Base-by-base conservation (phyloP, 2,329 filamentous ascomycete genomes). In the Fusarium dlaminii region DNA sequence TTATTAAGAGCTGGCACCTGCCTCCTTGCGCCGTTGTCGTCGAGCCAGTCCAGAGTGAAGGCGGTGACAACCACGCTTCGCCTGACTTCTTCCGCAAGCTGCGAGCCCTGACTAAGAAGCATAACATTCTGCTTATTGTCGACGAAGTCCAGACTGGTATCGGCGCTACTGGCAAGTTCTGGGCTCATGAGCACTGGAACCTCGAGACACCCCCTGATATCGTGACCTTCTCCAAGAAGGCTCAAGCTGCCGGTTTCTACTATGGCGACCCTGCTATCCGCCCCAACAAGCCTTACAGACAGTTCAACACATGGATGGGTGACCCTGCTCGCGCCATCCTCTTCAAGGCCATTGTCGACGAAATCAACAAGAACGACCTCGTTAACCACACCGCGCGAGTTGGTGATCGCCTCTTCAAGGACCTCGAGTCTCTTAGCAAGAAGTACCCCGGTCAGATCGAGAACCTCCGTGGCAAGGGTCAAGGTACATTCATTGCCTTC, bases 271-370 rank as follows among this genome's bases (percentile, higher is more conserved):
- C 90, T 15, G 91, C 90, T 46, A 88, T 98, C 76, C 89, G 93
- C 18, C 95, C 95, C 72, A 97, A 97, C 87, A 95, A 95, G 88
- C 93, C 95, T 11, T 98, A 97, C 87, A 92, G 95, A 71, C 95
- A 98, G 85, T 98, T 98, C 89, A 98, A 98, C 88, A 98, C 94
- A 55, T 98, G 95, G 95, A 97, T 98, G 92, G 95, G 95, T 79
- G 95, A 98, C 85, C 95, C 95, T 22, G 92, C 93, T 20, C 91
- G 94, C 68, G 94, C 93, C 22, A 86, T 98, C 68, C 88, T 98
- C 75, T 97, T 97, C 91, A 90, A 93, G 73, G 92, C 91, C 79
- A 97, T 98, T 84, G 90, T 96, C 80, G 84, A 93, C 66, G 94
- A 98, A 85, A 91, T 97, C 64, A 86, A 94, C 83, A 87, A 90